Conservation (phyloP, 31 red algal species). For the Asparagopsis taxiformis region DNA sequence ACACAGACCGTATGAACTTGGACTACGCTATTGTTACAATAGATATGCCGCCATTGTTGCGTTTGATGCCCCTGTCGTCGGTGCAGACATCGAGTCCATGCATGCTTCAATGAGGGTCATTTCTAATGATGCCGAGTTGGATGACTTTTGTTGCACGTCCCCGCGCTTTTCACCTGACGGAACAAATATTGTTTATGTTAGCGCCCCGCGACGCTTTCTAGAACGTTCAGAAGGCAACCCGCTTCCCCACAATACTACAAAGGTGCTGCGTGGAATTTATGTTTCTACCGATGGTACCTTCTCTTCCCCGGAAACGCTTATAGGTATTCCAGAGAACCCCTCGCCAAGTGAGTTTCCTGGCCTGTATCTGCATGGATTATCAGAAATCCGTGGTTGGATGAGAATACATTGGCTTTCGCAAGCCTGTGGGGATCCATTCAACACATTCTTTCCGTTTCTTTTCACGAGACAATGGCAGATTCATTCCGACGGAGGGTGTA, state of each 20-base stretch:
- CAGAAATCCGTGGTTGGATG: constrained; percentile 52
- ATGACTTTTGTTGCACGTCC: constrained; percentile 71
- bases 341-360: constrained; percentile 61
- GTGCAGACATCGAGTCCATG: constrained; percentile 14
- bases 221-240: constrained; percentile 4
- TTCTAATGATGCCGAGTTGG: constrained; percentile 20
- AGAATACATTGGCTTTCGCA: constrained; percentile 28
- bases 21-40: constrained; percentile 86
- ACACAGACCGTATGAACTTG: constrained; percentile 40
- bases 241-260: constrained; percentile 48
- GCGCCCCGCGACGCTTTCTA: constrained; percentile 23
- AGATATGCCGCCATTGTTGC: constrained; percentile 44
- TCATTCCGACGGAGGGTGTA: background rate
- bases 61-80: constrained; percentile 20
- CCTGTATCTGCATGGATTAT: constrained; percentile 63
- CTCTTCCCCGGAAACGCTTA: constrained; percentile 29
- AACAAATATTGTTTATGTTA: constrained; percentile 54
- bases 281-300: constrained; percentile 7
- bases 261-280: constrained; percentile 27
- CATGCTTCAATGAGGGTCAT: constrained; percentile 21
- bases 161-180: constrained; percentile 73
- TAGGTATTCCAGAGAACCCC: constrained; percentile 16
- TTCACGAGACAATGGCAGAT: background rate
- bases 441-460: constrained; percentile 17
- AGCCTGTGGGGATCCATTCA: constrained; percentile 53